These are phyloP conservation scores for Fusarium bulbicola DNA, from an alignment of 2,329 filamentous ascomycete species.

Conservation along the genomic window DNA sequence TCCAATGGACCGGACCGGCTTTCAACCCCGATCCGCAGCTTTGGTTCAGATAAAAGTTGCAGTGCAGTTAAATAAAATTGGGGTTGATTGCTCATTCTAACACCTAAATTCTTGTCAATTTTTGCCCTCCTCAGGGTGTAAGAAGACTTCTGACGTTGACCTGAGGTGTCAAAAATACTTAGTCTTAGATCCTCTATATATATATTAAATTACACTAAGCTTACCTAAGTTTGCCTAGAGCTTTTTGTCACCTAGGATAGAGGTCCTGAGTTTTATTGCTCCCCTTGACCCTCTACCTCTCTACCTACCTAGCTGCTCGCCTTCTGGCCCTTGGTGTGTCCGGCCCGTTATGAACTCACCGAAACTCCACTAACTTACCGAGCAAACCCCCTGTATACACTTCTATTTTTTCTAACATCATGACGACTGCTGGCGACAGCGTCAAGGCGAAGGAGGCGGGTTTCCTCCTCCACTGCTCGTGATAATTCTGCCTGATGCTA, in stretches of 20 bases:
- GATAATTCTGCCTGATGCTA: neutral
- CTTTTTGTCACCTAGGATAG: no score
- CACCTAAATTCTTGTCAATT: neutral
- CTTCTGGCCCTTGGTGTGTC: conserved; percentile 18
- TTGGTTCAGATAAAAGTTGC: conserved; percentile 14
- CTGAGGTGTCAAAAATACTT: no score
- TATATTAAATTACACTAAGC: no score
- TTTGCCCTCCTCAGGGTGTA: neutral
- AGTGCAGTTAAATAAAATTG: conserved; percentile 17
- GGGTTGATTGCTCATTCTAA: neutral
- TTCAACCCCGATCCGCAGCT: conserved; percentile 27
- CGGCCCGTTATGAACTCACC: conserved; percentile 18
- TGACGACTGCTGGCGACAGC: conserved; percentile 6
- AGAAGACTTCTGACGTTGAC: no score
- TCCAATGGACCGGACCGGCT: conserved; percentile 27
- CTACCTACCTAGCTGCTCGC: no score
- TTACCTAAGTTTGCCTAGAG: no score
- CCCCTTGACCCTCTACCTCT: no score
- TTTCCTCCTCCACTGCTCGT: neutral
- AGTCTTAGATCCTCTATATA: no score
- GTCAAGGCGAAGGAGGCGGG: conserved; percentile 20
- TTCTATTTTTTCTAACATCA: neutral
- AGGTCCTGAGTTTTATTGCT: no score
- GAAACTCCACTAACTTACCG: conserved; percentile 19
- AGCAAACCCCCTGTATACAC: conserved; percentile 23